Conservation (phyloP, 768 basidiomycete genomes). For the Epithele typhae region DNA sequence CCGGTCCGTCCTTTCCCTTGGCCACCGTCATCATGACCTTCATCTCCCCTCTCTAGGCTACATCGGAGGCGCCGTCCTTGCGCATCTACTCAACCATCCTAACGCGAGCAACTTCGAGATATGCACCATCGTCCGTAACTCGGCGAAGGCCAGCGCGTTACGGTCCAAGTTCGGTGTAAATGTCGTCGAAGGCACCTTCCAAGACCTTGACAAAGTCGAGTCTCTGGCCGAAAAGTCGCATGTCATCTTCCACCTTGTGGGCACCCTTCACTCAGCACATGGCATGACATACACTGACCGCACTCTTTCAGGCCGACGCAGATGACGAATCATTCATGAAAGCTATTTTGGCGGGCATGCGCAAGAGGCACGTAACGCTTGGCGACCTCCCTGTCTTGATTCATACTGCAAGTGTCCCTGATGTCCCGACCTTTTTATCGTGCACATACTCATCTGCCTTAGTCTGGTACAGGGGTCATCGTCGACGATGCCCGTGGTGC, state of each 20-base stretch:
- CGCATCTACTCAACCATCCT: slow-evolving; percentile 42
- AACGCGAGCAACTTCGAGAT: slow-evolving; percentile 38
- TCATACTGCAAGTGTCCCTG: slow-evolving; percentile 47
- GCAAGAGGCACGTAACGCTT: slow-evolving; percentile 38
- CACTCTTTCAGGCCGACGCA: slow-evolving; percentile 33
- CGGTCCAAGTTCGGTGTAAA: slow-evolving; percentile 19
- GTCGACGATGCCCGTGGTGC: slow-evolving; percentile 42
- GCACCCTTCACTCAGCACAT: background rate
- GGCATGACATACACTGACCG: background rate
- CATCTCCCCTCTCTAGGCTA: slow-evolving; percentile 36
- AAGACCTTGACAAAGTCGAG: slow-evolving; percentile 36
- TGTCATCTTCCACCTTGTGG: slow-evolving; percentile 25
- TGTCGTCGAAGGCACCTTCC: slow-evolving; percentile 15
- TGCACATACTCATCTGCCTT: background rate
- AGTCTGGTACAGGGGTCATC: slow-evolving; percentile 34
- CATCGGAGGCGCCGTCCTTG: slow-evolving; percentile 51
- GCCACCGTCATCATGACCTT: background rate
- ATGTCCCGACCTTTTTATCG: background rate
- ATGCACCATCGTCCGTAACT: slow-evolving; percentile 42
- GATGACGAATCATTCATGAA: slow-evolving; percentile 43
- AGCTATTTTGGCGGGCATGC: slow-evolving; percentile 50
- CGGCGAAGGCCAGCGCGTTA: slow-evolving; percentile 31
- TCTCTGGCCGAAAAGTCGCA: slow-evolving; percentile 41
- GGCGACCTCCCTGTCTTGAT: slow-evolving; percentile 47
- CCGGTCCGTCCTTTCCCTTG: slow-evolving; percentile 26